phyloP scores from a whole-genome alignment of 2,329 filamentous ascomycete genomes.

The Colletotrichum trifolii region DNA sequence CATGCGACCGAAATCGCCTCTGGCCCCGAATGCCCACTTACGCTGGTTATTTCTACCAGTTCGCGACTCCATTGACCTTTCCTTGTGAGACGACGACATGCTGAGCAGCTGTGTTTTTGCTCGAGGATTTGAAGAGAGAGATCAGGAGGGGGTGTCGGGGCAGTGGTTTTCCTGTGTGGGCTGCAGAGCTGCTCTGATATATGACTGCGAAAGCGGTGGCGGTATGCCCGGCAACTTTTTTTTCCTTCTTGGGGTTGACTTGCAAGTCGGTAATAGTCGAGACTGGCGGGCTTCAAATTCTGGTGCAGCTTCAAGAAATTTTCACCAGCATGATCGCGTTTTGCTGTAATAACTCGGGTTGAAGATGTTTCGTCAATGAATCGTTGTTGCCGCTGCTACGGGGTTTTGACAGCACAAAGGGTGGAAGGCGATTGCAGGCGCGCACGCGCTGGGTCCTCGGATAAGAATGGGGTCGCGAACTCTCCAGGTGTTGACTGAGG shows the following conservation, averaged over 20 bases:
- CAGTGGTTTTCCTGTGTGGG: constrained; percentile 11
- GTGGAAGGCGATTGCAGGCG: constrained; percentile 4
- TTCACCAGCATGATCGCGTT: constrained; percentile 38
- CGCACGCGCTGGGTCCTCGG: constrained; percentile 21
- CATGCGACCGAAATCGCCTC: constrained; percentile 21
- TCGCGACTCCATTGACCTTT: constrained; percentile 77
- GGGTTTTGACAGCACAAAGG: constrained; percentile 6
- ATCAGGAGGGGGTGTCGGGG: constrained; percentile 20
- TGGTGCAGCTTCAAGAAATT: constrained; percentile 29
- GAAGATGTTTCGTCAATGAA: constrained; percentile 1
- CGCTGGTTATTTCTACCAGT: constrained; percentile 83
- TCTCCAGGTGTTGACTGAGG: constrained; percentile 22
- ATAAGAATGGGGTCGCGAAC: constrained; percentile 16
- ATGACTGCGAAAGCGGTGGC: constrained; percentile 6
- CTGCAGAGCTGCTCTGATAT: constrained; percentile 29
- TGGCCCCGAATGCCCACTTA: constrained; percentile 61
- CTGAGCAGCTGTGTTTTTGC: constrained; percentile 18
- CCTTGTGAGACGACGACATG: constrained; percentile 42
- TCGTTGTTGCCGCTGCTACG: constrained; percentile 10
- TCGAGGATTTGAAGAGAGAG: constrained; percentile 21
- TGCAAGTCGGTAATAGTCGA: constrained; percentile 23
- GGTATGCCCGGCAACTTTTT: constrained; percentile 31
- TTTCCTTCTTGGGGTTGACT: constrained; percentile 14
- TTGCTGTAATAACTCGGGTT: constrained; percentile 9
- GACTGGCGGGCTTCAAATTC: constrained; percentile 18